Conservation (phyloP, 495 filamentous ascomycete species). For the Penicillium taxi region DNA sequence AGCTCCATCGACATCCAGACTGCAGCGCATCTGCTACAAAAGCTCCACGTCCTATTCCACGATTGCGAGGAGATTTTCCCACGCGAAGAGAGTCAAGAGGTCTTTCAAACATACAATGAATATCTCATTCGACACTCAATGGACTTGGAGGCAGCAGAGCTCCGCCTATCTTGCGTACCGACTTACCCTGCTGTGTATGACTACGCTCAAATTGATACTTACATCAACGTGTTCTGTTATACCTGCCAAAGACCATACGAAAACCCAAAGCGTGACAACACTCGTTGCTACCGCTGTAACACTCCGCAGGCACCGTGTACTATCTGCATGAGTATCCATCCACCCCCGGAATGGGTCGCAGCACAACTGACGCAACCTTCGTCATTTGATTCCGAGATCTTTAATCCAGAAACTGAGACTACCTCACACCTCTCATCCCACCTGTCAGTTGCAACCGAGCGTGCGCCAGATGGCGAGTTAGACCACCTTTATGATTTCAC, state of each 20-base stretch:
- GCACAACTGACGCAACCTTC: conserved; percentile 9
- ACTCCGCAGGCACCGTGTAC: conserved; percentile 39
- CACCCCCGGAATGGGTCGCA: conserved; percentile 43
- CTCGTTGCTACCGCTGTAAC: conserved; percentile 36
- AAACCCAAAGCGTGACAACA: conserved; percentile 35
- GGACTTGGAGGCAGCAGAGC: conserved; percentile 57
- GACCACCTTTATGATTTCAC: conserved; percentile 14
- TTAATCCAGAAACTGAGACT: conserved; percentile 14
- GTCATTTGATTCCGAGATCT: conserved; percentile 6
- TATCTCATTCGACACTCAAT: conserved; percentile 56
- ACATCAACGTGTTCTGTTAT: conserved; percentile 41
- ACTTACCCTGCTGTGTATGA: conserved; percentile 55
- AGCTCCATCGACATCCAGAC: conserved; percentile 39
- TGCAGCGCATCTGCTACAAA: conserved; percentile 40
- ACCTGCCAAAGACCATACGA: conserved; percentile 41
- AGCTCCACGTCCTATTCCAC: conserved; percentile 34
- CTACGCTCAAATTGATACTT: conserved; percentile 43
- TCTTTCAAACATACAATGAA: conserved; percentile 58
- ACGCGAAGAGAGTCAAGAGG: conserved; percentile 35
- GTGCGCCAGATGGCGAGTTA: conserved; percentile 19
- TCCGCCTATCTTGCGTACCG: conserved; percentile 58
- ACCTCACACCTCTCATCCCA: conserved; percentile 20
- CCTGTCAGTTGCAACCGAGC: conserved; percentile 27
- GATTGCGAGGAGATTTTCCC: conserved; percentile 39
- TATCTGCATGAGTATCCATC: conserved; percentile 40